Conservation (phyloP, 257 asterid species). For the Misopates orontium region DNA sequence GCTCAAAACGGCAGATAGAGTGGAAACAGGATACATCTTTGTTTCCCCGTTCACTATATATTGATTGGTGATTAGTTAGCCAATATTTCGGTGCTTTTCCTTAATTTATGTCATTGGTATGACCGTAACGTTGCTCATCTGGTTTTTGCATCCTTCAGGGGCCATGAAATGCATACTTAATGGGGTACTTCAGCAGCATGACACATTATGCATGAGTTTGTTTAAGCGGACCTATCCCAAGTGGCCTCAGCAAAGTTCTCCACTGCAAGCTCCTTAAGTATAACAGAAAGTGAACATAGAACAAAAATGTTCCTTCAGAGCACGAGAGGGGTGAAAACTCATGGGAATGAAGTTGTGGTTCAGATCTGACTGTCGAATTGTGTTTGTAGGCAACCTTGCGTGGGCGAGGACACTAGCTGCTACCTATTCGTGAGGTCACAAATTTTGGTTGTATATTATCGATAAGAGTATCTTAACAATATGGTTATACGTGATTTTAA, state of each 20-base stretch:
- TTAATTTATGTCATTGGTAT: background rate
- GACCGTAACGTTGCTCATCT: background rate
- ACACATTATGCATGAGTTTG: slow-evolving; percentile 90
- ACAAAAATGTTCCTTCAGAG: slow-evolving; percentile 4
- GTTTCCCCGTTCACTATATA: background rate
- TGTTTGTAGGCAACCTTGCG: slow-evolving; percentile 27
- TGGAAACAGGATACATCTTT: no score
- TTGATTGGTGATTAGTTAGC: background rate
- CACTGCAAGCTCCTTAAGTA: slow-evolving; percentile 46
- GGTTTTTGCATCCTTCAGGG: slow-evolving; percentile 43
- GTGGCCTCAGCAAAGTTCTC: slow-evolving; percentile 89
- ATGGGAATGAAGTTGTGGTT: slow-evolving; percentile 83
- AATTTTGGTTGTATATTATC: slow-evolving; percentile 38
- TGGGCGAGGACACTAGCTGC: slow-evolving; percentile 19
- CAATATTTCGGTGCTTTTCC: background rate
- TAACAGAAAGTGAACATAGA: background rate
- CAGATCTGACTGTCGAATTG: slow-evolving; percentile 38
- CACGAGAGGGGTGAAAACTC: slow-evolving; percentile 12
- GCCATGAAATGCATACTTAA: slow-evolving; percentile 87
- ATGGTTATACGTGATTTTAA: background rate
- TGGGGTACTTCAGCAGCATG: slow-evolving; percentile 86
- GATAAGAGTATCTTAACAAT: background rate
- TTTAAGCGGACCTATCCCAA: slow-evolving; percentile 86
- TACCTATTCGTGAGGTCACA: slow-evolving; percentile 24
- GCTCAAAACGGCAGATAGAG: no score